phyloP scores from a whole-genome alignment of 2,329 filamentous ascomycete species.

The Penicillium olsonii region DNA sequence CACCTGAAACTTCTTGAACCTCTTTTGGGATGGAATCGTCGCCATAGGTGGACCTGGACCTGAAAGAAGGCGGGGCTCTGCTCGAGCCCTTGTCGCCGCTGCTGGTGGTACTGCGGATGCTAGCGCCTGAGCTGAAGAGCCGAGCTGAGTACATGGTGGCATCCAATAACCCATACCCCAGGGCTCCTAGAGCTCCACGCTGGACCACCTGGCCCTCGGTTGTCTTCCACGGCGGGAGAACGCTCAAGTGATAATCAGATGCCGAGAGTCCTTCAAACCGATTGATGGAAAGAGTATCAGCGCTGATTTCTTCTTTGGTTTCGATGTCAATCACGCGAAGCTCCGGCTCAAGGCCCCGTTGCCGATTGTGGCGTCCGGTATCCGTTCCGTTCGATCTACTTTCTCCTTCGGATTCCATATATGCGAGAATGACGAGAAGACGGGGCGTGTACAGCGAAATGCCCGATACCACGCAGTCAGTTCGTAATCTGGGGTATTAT shows the following conservation, averaged over 20 bases:
- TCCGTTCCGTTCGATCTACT: constrained; percentile 50
- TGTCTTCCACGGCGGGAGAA: constrained; percentile 75
- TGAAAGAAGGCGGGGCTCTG: constrained; percentile 53
- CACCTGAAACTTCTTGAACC: constrained; percentile 52
- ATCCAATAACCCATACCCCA: constrained; percentile 80
- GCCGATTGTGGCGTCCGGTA: constrained; percentile 66
- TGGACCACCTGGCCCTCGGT: constrained; percentile 62
- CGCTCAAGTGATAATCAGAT: constrained; percentile 86
- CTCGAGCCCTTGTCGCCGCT: constrained; percentile 60
- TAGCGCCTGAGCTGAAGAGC: constrained; percentile 84
- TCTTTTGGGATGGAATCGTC: constrained; percentile 41
- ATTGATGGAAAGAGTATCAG: constrained; percentile 81
- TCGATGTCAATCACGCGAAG: constrained; percentile 86
- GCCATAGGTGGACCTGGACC: constrained; percentile 54
- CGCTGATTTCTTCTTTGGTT: constrained; percentile 79
- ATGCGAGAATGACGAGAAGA: constrained; percentile 87
- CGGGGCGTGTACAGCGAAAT: constrained; percentile 94
- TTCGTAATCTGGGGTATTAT: constrained; percentile 69
- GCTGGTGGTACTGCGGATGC: constrained; percentile 62
- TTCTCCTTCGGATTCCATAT: constrained; percentile 72
- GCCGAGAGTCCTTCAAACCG: constrained; percentile 83
- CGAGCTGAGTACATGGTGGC: constrained; percentile 83
- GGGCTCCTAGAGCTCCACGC: constrained; percentile 72
- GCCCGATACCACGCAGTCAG: constrained; percentile 97
- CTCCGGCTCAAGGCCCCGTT: constrained; percentile 83